Base-by-base conservation (phyloP, 2,329 filamentous ascomycete species). In the Colletotrichum eremochloae region DNA sequence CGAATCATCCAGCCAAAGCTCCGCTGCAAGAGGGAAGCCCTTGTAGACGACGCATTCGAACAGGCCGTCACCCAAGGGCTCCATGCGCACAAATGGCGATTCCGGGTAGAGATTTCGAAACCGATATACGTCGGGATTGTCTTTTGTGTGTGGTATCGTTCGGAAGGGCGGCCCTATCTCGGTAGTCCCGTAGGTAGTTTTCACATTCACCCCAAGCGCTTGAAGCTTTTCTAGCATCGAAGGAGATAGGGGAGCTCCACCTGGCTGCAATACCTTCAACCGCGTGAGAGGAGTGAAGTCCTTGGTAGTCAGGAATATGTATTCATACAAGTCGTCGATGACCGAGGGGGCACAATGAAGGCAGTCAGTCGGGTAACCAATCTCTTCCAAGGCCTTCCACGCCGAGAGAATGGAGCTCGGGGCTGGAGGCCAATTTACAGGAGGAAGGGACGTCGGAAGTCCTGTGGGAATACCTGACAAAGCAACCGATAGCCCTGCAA, bases 111-210 rank as follows among this genome's bases (percentile, higher is more conserved):
- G 57, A 18, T 68, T 71, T 1, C 68, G 57, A 11, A 71, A 71
- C 18, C 68, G 68, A 33, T 71, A 71, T 3, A 71, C 68, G 20
- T 71, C 64, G 2, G 57, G 68, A 14, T 68, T 71, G 11, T 71
- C 68, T 38, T 38, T 68, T 11, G 68, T 71, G 24, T 71, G 68
- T 2, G 68, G 68, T 15, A 71, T 68, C 5, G 68, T 68, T 1
- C 68, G 56, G 0, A 71, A 33, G 1, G 68, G 68, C 20, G 68
- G 68, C 0, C 68, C 68, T 14, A 29, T 71, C 14, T 71, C 68
- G 0, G 68, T 63, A 11, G 68, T 71, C 9, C 68, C 68, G 50
- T 71, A 71, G 2, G 68, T 71, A 12, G 68, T 71, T 50, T 71
- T 71, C n/a, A 71, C 29, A 6, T 71, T 71, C 4, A 71, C 68